Percentiles rank a stretch among this genome's conserved stretches.
These are phyloP conservation scores for Paramecium sonneborni DNA, from an alignment of 73 alveolate genomes.

Conservation along the genomic window DNA sequence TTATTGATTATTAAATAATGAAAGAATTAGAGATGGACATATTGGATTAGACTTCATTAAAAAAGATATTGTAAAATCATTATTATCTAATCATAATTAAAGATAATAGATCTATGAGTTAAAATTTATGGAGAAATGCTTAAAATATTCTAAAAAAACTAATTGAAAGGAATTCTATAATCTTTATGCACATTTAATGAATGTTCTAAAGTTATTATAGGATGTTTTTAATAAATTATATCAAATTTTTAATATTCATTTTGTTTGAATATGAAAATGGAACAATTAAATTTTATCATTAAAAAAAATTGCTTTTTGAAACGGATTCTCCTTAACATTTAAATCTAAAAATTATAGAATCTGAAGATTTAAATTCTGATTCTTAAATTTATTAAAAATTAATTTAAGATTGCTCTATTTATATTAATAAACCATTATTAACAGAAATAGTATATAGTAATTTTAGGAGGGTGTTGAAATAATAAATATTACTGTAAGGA, in stretches of 20 bases:
- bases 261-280: neutral
- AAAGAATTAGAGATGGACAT: neutral
- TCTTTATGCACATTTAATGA: neutral
- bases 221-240: neutral
- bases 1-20: neutral
- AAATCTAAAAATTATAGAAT: neutral
- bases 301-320: conserved; percentile 17
- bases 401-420: neutral
- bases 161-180: neutral
- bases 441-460: neutral
- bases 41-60: neutral
- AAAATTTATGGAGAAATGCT: conserved; percentile 7
- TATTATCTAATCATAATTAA: neutral
- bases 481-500: neutral
- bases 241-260: neutral
- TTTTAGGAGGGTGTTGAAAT: neutral
- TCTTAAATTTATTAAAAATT: neutral
- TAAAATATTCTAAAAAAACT: neutral
- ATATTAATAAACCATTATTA: neutral
- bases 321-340: neutral
- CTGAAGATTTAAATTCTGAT: neutral
- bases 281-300: neutral
- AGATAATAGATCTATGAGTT: neutral
- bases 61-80: neutral
- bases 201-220: neutral